phyloP scores from a whole-genome alignment of 108 stramenopile species.

The Bacterosira constricta region DNA sequence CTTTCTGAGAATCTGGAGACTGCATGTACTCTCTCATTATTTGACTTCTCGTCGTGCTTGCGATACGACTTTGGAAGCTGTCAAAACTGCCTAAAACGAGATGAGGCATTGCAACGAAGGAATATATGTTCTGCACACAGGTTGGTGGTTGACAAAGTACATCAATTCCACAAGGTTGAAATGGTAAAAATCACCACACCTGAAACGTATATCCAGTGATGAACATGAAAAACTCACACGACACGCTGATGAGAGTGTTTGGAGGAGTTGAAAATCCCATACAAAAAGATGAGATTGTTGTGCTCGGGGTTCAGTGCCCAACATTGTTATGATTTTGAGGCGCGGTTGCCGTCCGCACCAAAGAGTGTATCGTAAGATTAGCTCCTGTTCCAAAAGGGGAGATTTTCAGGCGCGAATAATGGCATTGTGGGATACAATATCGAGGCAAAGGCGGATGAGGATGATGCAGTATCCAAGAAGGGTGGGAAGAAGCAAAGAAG shows the following conservation, averaged over 20 bases:
- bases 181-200: constrained; percentile 93
- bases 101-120: constrained; percentile 70
- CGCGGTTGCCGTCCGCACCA: constrained; percentile 95
- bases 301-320: constrained; percentile 93
- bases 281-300: constrained; percentile 92
- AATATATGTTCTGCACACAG: constrained; percentile 71
- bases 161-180: constrained; percentile 99
- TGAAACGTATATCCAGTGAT: constrained; percentile 67
- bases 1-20: constrained; percentile 63
- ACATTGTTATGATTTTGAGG: constrained; percentile 98
- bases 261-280: constrained; percentile 88
- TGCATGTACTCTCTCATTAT: constrained; percentile 83
- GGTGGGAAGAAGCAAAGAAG: constrained; percentile 79
- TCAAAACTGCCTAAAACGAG: constrained; percentile 65
- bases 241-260: constrained; percentile 89
- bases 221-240: constrained; percentile 89
- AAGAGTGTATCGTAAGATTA: constrained; percentile 94
- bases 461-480: constrained; percentile 16
- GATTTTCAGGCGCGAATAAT: constrained; percentile 98
- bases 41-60: constrained; percentile 77
- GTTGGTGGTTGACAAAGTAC: constrained; percentile 83
- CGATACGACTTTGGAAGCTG: constrained; percentile 69
- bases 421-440: constrained; percentile 92
- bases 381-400: constrained; percentile 92
- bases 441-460: constrained; percentile 27